These are phyloP conservation scores for Nectriaceae sp. DNA, from an alignment of 2,329 filamentous ascomycete species.

Conservation along the genomic window DNA sequence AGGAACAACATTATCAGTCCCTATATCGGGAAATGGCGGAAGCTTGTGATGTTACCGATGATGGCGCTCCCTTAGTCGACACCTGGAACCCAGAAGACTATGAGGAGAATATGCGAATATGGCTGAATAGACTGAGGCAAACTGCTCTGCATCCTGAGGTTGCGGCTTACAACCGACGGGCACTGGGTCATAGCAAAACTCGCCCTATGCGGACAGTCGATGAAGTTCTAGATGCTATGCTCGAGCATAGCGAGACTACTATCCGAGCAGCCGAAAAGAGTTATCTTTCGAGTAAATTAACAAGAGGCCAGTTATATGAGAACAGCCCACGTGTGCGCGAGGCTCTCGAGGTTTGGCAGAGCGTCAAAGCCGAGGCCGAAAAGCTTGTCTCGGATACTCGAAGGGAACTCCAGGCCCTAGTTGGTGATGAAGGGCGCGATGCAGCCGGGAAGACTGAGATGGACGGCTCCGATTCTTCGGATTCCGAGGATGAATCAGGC, in stretches of 20 bases:
- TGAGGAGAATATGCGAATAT: constrained; percentile 75
- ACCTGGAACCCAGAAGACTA: constrained; percentile 67
- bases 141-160: constrained; percentile 86
- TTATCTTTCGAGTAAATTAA: constrained; percentile 64
- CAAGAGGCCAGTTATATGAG: constrained; percentile 76
- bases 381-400: constrained; percentile 65
- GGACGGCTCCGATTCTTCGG: constrained; percentile 8
- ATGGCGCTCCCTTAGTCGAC: constrained; percentile 62
- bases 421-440: constrained; percentile 31
- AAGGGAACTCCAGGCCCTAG: constrained; percentile 56
- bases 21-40: constrained; percentile 76
- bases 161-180: constrained; percentile 64
- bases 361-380: constrained; percentile 51
- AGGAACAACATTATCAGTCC: constrained; percentile 84
- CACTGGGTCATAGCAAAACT: constrained; percentile 61
- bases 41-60: constrained; percentile 63
- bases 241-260: constrained; percentile 74
- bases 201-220: constrained; percentile 77
- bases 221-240: constrained; percentile 89
- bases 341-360: constrained; percentile 71
- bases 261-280: constrained; percentile 70
- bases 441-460: constrained; percentile 3
- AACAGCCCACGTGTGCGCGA: constrained; percentile 68
- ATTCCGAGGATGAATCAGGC: constrained; percentile 39
- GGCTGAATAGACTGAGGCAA: constrained; percentile 77